Evolutionary conservation across 768 basidiomycete species (phyloP).

Genomic region (Paxillus ammoniavirescens): DNA sequence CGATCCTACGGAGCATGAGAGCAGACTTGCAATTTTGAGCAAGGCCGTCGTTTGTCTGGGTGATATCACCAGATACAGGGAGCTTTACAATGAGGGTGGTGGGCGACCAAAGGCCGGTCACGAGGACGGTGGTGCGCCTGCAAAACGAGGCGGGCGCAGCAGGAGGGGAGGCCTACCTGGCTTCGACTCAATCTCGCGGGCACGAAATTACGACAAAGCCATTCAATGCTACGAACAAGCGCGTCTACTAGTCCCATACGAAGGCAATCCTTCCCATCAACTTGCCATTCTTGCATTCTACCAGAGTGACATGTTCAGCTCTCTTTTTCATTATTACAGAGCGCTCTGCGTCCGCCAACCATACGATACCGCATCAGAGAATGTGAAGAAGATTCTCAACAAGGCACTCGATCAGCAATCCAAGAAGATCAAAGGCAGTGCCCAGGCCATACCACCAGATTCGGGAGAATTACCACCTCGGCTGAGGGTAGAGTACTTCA

Average conservation of each 20-base stretch:
- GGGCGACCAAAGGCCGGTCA: conserved; percentile 66
- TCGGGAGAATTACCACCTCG: conserved; percentile 43
- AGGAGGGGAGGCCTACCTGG: conserved; percentile 47
- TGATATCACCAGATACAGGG: conserved; percentile 91
- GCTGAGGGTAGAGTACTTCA: conserved; percentile 60
- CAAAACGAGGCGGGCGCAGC: conserved; percentile 42
- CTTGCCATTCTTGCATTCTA: conserved; percentile 91
- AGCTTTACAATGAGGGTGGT: conserved; percentile 78
- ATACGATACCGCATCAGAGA: conserved; percentile 86
- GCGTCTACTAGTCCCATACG: conserved; percentile 73
- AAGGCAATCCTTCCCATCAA: conserved; percentile 95
- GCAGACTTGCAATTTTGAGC: conserved; percentile 72
- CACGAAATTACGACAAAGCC: conserved; percentile 71
- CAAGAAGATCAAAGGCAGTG: conserved; percentile 40
- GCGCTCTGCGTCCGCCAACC: conserved; percentile 84
- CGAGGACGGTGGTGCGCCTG: conserved; percentile 47
- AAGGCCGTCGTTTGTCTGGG: conserved; percentile 91
- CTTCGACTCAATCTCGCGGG: conserved; percentile 48
- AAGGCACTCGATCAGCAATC: conserved; percentile 65
- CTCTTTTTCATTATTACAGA: conserved; percentile 85
- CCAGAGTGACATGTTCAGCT: conserved; percentile 75
- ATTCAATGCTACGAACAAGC: conserved; percentile 86
- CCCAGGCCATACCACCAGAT: conserved; percentile 28
- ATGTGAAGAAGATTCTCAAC: conserved; percentile 68
- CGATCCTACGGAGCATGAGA: conserved; percentile 38